Evolutionary conservation across 176 grass and related monocot species (phyloP).

Genomic region (Typha latifolia): DNA sequence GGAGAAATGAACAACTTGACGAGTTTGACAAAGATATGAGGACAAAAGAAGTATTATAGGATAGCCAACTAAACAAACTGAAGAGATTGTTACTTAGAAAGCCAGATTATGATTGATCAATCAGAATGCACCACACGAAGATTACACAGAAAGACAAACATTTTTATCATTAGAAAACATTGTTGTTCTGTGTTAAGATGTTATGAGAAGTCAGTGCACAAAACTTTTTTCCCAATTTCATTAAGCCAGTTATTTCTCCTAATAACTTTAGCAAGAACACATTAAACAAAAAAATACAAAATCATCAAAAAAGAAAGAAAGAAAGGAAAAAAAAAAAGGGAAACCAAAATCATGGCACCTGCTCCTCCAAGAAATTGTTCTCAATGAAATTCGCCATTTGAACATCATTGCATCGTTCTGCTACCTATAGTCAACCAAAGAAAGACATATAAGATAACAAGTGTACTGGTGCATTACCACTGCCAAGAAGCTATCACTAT

Average conservation of each 20-base stretch:
- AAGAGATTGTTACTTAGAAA: too few relatives aligned
- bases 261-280: background rate
- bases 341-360: constrained; percentile 10
- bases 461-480: background rate
- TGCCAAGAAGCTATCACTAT: background rate
- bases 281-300: background rate
- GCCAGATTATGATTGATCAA: too few relatives aligned
- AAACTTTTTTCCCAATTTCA: too few relatives aligned
- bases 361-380: constrained; percentile 14
- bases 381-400: constrained; percentile 14
- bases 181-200: too few relatives aligned
- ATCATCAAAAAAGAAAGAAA: background rate
- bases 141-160: too few relatives aligned
- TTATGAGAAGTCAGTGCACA: too few relatives aligned
- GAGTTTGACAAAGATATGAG: too few relatives aligned
- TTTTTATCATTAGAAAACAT: too few relatives aligned
- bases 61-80: too few relatives aligned
- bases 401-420: constrained; percentile 5
- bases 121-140: too few relatives aligned
- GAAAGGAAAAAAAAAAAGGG: background rate
- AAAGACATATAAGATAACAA: background rate
- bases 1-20: too few relatives aligned
- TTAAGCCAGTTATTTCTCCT: background rate
- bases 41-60: too few relatives aligned
- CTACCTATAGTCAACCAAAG: constrained; percentile 5